phyloP scores from a whole-genome alignment of 331 rosid genomes.

The Stylosanthes scabra region DNA sequence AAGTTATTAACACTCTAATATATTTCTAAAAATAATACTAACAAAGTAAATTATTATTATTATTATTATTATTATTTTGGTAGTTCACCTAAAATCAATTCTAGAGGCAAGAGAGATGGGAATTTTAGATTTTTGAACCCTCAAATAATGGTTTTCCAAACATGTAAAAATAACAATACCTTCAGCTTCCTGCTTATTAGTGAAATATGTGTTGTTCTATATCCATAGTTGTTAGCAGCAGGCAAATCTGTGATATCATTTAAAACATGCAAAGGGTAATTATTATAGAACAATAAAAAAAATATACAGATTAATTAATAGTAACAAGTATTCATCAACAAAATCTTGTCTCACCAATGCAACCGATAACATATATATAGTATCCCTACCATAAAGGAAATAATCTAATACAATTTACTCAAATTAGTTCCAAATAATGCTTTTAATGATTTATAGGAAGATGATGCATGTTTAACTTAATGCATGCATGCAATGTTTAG shows the following conservation, averaged over 20 bases:
- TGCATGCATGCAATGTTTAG: slow-evolving; percentile 37
- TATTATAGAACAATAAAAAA: not conserved
- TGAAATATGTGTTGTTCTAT: slow-evolving; percentile 16
- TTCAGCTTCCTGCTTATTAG: slow-evolving; percentile 59
- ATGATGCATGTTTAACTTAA: not conserved
- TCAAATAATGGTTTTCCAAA: too few relatives aligned
- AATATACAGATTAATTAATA: too few relatives aligned
- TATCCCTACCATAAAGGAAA: not conserved
- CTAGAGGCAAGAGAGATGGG: too few relatives aligned
- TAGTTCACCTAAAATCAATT: too few relatives aligned
- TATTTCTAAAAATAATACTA: too few relatives aligned
- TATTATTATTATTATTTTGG: too few relatives aligned
- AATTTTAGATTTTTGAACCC: too few relatives aligned
- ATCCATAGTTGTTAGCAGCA: slow-evolving; percentile 36
- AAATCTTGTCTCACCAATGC: not conserved
- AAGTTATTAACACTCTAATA: too few relatives aligned
- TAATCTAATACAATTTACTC: not conserved
- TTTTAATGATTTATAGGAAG: slow-evolving; percentile 2
- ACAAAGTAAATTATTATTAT: too few relatives aligned
- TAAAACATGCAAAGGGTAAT: not conserved
- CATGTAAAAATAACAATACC: slow-evolving; percentile 45
- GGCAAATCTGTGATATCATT: slow-evolving; percentile 42
- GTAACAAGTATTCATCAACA: not conserved
- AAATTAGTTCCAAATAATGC: not conserved
- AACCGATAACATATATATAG: not conserved